phyloP scores from a whole-genome alignment of 176 grass and related monocot genomes.

The Elaeis guineensis region DNA sequence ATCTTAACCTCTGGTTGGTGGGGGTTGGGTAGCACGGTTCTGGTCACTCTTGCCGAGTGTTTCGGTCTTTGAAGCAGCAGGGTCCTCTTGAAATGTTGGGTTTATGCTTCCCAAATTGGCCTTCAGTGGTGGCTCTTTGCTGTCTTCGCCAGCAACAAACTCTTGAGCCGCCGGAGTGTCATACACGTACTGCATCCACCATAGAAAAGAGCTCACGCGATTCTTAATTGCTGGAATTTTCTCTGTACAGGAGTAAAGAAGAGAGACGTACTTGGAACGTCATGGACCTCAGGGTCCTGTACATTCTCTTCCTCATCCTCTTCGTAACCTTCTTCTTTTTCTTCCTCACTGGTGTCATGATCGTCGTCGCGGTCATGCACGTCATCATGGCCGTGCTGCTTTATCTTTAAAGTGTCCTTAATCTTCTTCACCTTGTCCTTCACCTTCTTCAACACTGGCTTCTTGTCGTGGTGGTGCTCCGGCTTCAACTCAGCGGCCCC shows the following conservation, averaged over 20 bases:
- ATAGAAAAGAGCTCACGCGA: neutral
- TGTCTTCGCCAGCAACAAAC: neutral
- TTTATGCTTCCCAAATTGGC: slow-evolving; percentile 25
- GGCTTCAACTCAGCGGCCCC: slow-evolving; percentile 18
- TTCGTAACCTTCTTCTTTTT: slow-evolving; percentile 36
- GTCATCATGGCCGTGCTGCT: slow-evolving; percentile 15
- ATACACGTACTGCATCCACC: slow-evolving; percentile 31
- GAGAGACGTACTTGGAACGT: slow-evolving; percentile 33
- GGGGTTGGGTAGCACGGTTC: neutral
- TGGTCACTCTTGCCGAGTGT: too few relatives aligned
- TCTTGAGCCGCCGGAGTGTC: slow-evolving; percentile 7
- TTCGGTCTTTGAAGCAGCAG: slow-evolving; percentile 39
- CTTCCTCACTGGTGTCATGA: slow-evolving; percentile 13
- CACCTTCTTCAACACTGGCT: slow-evolving; percentile 58
- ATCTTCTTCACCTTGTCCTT: slow-evolving; percentile 93
- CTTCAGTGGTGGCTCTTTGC: slow-evolving; percentile 7
- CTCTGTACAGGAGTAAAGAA: neutral
- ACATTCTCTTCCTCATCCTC: slow-evolving; percentile 40
- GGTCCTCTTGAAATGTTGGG: slow-evolving; percentile 33
- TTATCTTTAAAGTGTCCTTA: slow-evolving; percentile 45
- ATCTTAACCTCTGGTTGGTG: slow-evolving; percentile 18
- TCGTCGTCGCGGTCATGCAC: neutral
- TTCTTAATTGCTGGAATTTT: neutral
- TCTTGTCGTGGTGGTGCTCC: slow-evolving; percentile 51
- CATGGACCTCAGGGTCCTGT: slow-evolving; percentile 28